These are phyloP conservation scores for Sicyos baderoa DNA, from an alignment of 306 rosid species.

Conservation along the genomic window DNA sequence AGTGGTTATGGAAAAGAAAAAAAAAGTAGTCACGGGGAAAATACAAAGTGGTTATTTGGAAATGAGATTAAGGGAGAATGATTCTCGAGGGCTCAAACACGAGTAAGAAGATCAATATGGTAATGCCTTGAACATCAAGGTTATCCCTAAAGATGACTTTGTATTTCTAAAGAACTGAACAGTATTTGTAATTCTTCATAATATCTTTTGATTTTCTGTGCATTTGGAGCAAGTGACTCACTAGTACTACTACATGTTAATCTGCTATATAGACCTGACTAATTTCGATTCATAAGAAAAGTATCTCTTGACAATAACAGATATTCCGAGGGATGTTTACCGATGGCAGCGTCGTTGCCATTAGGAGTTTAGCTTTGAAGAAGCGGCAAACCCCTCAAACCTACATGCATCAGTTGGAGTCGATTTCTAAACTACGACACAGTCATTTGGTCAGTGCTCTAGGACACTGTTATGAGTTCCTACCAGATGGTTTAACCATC, in stretches of 20 bases:
- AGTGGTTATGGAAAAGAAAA: no score
- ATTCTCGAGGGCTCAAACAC: no score
- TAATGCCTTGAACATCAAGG: neutral
- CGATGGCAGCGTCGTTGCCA: conserved; percentile 61
- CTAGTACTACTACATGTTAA: neutral
- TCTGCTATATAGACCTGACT: neutral
- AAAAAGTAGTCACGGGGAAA: no score
- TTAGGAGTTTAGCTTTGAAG: conserved; percentile 53
- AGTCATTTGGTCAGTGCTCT: conserved; percentile 70
- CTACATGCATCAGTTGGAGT: conserved; percentile 62
- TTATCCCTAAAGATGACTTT: neutral
- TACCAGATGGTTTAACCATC: conserved; percentile 52
- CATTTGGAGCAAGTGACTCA: neutral
- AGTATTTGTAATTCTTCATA: neutral
- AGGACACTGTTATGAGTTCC: conserved; percentile 87
- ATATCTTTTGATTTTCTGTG: neutral
- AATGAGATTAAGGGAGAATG: no score
- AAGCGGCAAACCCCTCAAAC: conserved; percentile 54
- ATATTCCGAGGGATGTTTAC: conserved; percentile 64
- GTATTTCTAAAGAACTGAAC: neutral
- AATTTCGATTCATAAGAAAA: neutral
- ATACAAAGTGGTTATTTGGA: no score
- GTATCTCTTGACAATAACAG: conserved; percentile 32
- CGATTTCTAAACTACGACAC: conserved; percentile 78
- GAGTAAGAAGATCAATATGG: neutral